Evolutionary conservation across 192 early-diverging fungal species (phyloP).

Genomic region (Coemansia sp.): DNA sequence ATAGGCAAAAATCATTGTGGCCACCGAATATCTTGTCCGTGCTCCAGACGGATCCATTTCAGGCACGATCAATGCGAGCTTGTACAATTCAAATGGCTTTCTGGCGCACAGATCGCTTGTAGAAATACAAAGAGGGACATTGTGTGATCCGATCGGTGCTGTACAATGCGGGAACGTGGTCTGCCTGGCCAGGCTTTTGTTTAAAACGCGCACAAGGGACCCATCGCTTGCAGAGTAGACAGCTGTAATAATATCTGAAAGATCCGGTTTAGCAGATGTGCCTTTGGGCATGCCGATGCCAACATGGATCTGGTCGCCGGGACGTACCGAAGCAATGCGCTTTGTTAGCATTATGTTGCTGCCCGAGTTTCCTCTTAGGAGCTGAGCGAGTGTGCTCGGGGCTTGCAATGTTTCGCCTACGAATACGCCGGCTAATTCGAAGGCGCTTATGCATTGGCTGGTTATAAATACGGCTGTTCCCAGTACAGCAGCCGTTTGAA

Average conservation of each 20-base stretch:
- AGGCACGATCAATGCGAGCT: conserved; percentile 35
- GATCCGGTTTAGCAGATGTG: conserved; percentile 6
- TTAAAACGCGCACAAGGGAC: conserved; percentile 29
- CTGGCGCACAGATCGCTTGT: conserved; percentile 13
- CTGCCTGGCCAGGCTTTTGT: conserved; percentile 18
- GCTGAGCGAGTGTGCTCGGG: not conserved
- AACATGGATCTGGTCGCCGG: conserved; percentile 28
- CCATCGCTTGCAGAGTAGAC: conserved; percentile 36
- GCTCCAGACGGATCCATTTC: conserved; percentile 21
- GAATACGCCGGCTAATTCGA: not conserved
- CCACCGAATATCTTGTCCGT: conserved; percentile 31
- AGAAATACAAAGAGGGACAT: conserved; percentile 17
- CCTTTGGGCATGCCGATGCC: conserved; percentile 17
- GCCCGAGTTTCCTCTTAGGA: conserved; percentile 4
- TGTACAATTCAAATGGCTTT: conserved; percentile 28
- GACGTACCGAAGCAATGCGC: conserved; percentile 35
- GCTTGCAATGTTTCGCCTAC: not conserved
- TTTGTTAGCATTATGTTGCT: conserved; percentile 20
- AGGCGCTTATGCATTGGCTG: not conserved
- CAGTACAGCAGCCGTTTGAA: not conserved
- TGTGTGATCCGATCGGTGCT: conserved; percentile 1
- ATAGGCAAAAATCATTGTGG: conserved; percentile 40
- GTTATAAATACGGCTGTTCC: not conserved
- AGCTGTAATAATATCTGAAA: conserved; percentile 27
- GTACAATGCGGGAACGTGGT: conserved; percentile 8